These are phyloP conservation scores for Cladosporium sp. DNA, from an alignment of 2,329 filamentous ascomycete species.

Conservation along the genomic window DNA sequence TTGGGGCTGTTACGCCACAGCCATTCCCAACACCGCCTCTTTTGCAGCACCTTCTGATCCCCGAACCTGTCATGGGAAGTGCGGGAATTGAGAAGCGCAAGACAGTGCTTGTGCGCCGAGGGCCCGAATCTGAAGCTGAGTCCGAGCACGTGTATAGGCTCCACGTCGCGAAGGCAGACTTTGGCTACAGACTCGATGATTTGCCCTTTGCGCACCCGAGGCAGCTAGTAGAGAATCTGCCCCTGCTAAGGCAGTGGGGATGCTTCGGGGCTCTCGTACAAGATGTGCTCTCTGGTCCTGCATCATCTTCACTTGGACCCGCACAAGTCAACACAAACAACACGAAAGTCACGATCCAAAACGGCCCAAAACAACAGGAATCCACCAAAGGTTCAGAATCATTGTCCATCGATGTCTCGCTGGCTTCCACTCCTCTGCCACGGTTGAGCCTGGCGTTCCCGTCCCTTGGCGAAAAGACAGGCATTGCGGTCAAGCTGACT, in stretches of 20 bases:
- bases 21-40: not conserved
- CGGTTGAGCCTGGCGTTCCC: conserved; percentile 25
- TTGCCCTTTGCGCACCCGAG: conserved; percentile 74
- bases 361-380: not conserved
- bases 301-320: not conserved
- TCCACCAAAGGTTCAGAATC: not conserved
- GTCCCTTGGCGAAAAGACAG: conserved; percentile 50
- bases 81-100: conserved; percentile 9
- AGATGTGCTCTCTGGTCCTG: conserved; percentile 23
- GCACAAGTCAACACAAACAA: not conserved
- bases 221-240: conserved; percentile 71
- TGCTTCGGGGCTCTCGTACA: conserved; percentile 62
- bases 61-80: conserved; percentile 9
- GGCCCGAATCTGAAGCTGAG: conserved; percentile 15
- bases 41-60: conserved; percentile 4
- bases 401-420: conserved; percentile 29
- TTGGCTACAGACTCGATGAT: conserved; percentile 61
- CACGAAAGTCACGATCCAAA: not conserved
- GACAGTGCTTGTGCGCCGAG: conserved; percentile 12
- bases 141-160: conserved; percentile 54
- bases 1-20: conserved; percentile 54
- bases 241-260: conserved; percentile 70
- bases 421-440: conserved; percentile 31
- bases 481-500: conserved; percentile 43
- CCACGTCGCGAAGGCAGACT: conserved; percentile 68